Evolutionary conservation across 805 yeast genomes (phyloP), one percentile per base, ranked within the genome.

Genomic region (Metschnikowia aberdeeniae): DNA sequence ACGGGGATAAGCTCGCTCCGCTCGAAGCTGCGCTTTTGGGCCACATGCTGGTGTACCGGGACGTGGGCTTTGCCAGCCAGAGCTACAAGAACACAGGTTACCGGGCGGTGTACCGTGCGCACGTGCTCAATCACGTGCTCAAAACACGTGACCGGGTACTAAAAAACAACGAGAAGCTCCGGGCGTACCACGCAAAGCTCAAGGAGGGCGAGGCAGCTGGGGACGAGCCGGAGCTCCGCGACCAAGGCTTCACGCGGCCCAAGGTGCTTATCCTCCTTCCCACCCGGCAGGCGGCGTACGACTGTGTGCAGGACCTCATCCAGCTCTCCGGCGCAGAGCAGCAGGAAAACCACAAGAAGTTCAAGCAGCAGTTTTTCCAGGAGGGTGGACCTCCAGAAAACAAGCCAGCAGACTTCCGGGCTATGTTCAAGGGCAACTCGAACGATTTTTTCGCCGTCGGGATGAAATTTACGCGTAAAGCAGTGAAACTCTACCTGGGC

Each of bases 191-290:
- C 47, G 78, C 72, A 31, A 60, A 67, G 14, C 45, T 70, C 36
- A 60, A 70, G 36, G 61, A 43, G 62, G 73, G 61, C 43, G 62
- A 73, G 44, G 59, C 68, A 46, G 8, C 68, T 69, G 22, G 78
- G 22, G 59, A 61, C 53, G 82, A 77, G 48, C 78, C 78, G 10
- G 95, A 88, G 56, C 74, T 76, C 52, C 70, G 95, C 45, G 99
- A 93, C 62, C 98, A 93, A 64, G 98, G 99, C 26, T 93, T 89
- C 62, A 90, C 97, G 0, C 76, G 98, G 50, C 96, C 99, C 1
- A 90, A 89, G 58, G 89, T 85, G 1, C 67, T 93, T 45, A 79
- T 92, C 5, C 64, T 93, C 22, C 68, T 88, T 34, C 98, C 99
- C 10, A 88, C 96, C 0, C 77, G 97, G 58, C 77, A 89, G 53